Evolutionary conservation across 1,139 yeast species (phyloP), one percentile per base, ranked within the genome.

Genomic region (Zhuliangozyma parablackwelliae): DNA sequence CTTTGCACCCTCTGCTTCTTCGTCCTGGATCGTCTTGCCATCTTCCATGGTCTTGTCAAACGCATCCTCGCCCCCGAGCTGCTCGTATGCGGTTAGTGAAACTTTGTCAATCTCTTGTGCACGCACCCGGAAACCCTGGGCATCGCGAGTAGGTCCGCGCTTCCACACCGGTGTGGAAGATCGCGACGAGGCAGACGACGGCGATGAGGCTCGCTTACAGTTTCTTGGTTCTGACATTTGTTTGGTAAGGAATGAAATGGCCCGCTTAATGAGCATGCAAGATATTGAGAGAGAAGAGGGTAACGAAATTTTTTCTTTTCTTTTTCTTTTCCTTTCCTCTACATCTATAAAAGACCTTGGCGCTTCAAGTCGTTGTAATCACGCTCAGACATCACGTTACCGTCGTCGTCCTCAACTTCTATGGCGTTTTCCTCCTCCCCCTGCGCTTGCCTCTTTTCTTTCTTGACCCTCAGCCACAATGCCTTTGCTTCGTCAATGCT

Each of bases 371-470:
- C 96, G 29, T 81, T 69, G 59, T 86, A 90, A 32, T 88, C 92
- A 50, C 78, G 77, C 47, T 80, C 82, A 26, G 84, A 75, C 95
- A 92, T 84, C 16, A 88, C 96, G 56, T 92, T 90, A 7, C 97
- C 98, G 26, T 87, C 89, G 2, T 78, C 82, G 54, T 92, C 97
- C 56, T 90, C 97, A 36, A 89, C 86, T 57, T 90, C 95, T 7
- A 82, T 73, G 0, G 80, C 78, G 43, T 74, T 72, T 40, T 81
- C 88, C 16, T 56, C 54, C 37, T 70, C 70, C 13, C 63, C 69
- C 26, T 69, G 72, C 39, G 59, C 60, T 2, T 51, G 45, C 35
- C 73, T 56, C 20, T 58, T 57, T 28, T 71, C 71, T 29, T 58
- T 57, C 43, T 67, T 66, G 8, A 82, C 45, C 31, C 58, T 63